Evolutionary conservation across 192 early-diverging fungal genomes (phyloP), one percentile per base, ranked within the genome.

Genomic region (Coemansia sp.): DNA sequence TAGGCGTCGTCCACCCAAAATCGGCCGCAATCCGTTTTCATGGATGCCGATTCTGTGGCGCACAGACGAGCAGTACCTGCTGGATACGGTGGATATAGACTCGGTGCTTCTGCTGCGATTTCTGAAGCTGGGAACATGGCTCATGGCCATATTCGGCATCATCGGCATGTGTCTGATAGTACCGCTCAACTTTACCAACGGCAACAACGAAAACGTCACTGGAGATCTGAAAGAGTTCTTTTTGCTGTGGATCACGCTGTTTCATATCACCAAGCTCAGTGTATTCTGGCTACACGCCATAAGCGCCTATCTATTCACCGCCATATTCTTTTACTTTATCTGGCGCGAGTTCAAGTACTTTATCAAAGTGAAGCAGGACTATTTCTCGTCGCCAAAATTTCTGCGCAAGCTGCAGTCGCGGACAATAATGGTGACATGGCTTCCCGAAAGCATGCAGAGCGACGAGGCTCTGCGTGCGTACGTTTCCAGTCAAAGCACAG

Each of bases 91-190:
- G 1, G 88, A 84, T 36, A 62, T 84, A n/a, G 87, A 91, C 61
- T 84, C 86, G 9, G 84, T 88, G 21, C 66, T 88, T 38, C 85
- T 89, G 53, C 72, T 91, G 51, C 76, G 83, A 2, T 91, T 88
- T 53, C 44, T 89, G 15, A 77, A 76, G 19, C 72, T 88, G 61
- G 76, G 79, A 40, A 79, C 81, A 37, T 72, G 79, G 52, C 53
- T 86, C n/a, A 77, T 89, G 35, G 65, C 77, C 16, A 67, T 75
- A 28, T 79, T 86, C 48, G 68, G 74, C n/a, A 26, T 81, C 15
- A 33, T 86, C 5, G 87, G 89, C 18, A 68, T 83, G 57, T 78
- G 77, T 55, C 59, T 74, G 12, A 71, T 88, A 4, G 79, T 88
- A 18, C 88, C 88, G 18, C 55, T 88, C 26, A 91, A 87, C 63